Evolutionary conservation across 2,329 filamentous ascomycete species (phyloP).

Genomic region (Periconia digitata): DNA sequence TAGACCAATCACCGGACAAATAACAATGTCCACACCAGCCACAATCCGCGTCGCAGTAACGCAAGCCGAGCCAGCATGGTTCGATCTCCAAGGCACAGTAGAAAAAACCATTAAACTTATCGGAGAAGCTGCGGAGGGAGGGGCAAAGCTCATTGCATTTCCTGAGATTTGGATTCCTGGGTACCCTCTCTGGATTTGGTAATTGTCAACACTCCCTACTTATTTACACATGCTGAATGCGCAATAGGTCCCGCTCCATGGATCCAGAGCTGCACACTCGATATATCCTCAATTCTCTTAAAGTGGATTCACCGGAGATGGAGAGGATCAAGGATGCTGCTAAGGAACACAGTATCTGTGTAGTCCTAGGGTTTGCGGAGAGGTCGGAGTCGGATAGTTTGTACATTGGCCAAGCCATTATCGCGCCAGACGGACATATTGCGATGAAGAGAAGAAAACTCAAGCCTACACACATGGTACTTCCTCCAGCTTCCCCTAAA

Average conservation of each 20-base stretch:
- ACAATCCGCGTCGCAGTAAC: constrained; percentile 49
- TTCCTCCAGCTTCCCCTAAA: neutral
- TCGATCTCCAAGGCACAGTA: constrained; percentile 58
- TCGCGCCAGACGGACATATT: constrained; percentile 36
- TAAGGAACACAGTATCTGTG: constrained; percentile 33
- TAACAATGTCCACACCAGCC: neutral
- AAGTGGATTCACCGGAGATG: constrained; percentile 47
- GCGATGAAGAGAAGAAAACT: constrained; percentile 45
- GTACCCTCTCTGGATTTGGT: constrained; percentile 53
- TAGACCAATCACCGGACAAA: too few species aligned
- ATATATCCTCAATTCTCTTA: constrained; percentile 51
- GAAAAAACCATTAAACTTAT: constrained; percentile 61
- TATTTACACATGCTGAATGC: constrained; percentile 16
- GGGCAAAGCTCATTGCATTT: constrained; percentile 56
- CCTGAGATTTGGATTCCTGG: constrained; percentile 52
- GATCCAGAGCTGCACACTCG: constrained; percentile 42
- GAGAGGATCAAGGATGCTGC: constrained; percentile 42
- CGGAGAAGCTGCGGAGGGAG: constrained; percentile 55
- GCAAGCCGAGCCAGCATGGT: constrained; percentile 63
- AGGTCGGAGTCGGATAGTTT: constrained; percentile 38
- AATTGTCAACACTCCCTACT: constrained; percentile 9
- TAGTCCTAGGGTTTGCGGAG: constrained; percentile 46
- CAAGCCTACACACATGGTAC: constrained; percentile 46
- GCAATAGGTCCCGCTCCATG: constrained; percentile 43
- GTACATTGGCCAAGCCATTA: constrained; percentile 46